Conservation (phyloP, 257 asterid genomes). For the Rhazya stricta region DNA sequence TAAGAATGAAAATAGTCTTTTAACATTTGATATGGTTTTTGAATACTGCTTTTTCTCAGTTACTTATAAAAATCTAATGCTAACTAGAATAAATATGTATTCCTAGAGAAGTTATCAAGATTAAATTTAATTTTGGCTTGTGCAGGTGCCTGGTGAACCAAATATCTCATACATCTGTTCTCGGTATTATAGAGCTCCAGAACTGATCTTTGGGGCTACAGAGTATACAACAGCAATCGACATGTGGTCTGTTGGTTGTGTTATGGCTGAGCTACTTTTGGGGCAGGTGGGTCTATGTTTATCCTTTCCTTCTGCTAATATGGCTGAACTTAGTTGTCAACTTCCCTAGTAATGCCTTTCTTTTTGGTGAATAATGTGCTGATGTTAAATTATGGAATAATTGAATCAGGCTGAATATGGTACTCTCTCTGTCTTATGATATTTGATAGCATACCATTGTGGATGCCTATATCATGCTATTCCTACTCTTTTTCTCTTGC, state of each 20-base stretch:
- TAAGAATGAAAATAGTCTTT: neutral
- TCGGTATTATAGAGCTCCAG: slow-evolving; percentile 91
- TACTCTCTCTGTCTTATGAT: neutral
- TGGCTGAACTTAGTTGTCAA: neutral
- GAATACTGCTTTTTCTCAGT: neutral
- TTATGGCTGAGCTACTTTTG: slow-evolving; percentile 83
- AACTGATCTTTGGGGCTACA: slow-evolving; percentile 88
- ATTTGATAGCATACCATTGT: neutral
- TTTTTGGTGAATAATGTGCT: neutral
- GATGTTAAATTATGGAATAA: neutral
- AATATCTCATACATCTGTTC: slow-evolving; percentile 93
- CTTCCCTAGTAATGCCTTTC: neutral
- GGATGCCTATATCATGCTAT: neutral
- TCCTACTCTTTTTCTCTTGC: neutral
- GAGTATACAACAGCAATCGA: slow-evolving; percentile 91
- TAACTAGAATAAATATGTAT: neutral
- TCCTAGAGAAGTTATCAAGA: slow-evolving; percentile 9
- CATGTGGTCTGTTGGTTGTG: slow-evolving; percentile 97
- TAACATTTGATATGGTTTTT: neutral
- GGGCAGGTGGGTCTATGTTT: slow-evolving; percentile 53
- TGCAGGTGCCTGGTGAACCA: slow-evolving; percentile 85
- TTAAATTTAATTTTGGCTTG: neutral
- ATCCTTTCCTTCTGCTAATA: neutral
- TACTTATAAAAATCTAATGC: neutral
- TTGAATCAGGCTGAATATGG: neutral